These are phyloP conservation scores for Vararia minispora DNA, from an alignment of 768 basidiomycete species.

Conservation along the genomic window DNA sequence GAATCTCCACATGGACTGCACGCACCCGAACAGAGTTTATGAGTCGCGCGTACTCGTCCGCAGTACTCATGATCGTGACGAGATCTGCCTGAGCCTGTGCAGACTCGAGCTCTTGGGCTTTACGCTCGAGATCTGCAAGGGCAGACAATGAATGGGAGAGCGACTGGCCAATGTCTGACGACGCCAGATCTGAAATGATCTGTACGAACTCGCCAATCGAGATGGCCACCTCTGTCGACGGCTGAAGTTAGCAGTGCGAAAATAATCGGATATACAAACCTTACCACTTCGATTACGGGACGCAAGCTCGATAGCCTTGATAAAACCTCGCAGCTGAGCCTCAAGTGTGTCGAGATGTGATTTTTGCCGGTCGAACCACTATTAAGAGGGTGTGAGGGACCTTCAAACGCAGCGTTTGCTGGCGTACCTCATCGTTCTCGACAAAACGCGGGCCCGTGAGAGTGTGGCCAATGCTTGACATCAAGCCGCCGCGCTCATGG, in stretches of 20 bases:
- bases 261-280: constrained; percentile 8
- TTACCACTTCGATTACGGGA: constrained; percentile 70
- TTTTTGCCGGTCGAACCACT: constrained; percentile 93
- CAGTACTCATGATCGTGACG: constrained; percentile 68
- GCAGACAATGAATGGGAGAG: constrained; percentile 59
- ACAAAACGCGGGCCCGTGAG: constrained; percentile 73
- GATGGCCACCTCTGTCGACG: constrained; percentile 46
- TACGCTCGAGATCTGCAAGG: constrained; percentile 64
- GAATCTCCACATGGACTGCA: constrained; percentile 5
- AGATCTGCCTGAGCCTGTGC: constrained; percentile 77
- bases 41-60: constrained; percentile 89
- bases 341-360: constrained; percentile 83
- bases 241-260: not conserved
- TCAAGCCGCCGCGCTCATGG: constrained; percentile 70
- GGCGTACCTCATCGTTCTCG: constrained; percentile 74
- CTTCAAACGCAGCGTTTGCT: not conserved
- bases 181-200: constrained; percentile 54
- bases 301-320: constrained; percentile 80
- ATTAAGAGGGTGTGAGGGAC: not conserved
- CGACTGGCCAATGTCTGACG: constrained; percentile 65
- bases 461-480: constrained; percentile 75
- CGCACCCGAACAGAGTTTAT: constrained; percentile 79
- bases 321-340: constrained; percentile 74
- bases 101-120: constrained; percentile 62
- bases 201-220: constrained; percentile 76